Base-by-base conservation (phyloP, 768 basidiomycete species). In the Tricholoma furcatifolium region DNA sequence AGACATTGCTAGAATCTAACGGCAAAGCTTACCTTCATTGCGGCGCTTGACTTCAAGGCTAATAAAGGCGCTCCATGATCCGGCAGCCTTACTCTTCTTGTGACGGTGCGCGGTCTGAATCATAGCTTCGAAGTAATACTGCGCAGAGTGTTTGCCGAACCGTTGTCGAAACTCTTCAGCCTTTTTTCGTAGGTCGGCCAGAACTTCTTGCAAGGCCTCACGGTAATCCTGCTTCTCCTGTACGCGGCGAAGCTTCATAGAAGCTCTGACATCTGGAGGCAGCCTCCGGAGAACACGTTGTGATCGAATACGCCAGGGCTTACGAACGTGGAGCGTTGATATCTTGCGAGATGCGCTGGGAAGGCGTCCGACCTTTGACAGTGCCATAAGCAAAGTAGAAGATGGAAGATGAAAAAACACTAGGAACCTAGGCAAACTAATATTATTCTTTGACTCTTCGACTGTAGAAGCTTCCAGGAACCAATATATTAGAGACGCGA, bases 41-140 rank as follows among this genome's bases (percentile, higher is more conserved):
- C 27, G 27, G 9, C 42, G 23, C 20, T 51, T 31, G 24, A 51
- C 50, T 23, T 51, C 50, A 24, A 24, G 23, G 27, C 50, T 51
- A 3, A 51, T 24, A 23, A 43, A 51, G 3, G 50, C 50, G n/a
- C 44, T 42, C 50, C 50, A 51, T n/a, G 23, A 14, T n/a, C 50
- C 41, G 7, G 50, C 30, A 9, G 11, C 15, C 34, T 44, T 51
- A 27, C n/a, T 6, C 21, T 43, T 51, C 27, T 51, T 51, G n/a
- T n/a, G n/a, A n/a, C n/a, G n/a, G n/a, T n/a, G n/a, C n/a, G n/a
- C n/a, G n/a, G n/a, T n/a, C n/a, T 9, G n/a, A n/a, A n/a, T n/a
- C n/a, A n/a, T n/a, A n/a, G n/a, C n/a, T n/a, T n/a, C n/a, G n/a
- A n/a, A n/a, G n/a, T n/a, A n/a, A n/a, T n/a, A n/a, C n/a, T n/a